Conservation (phyloP, 495 filamentous ascomycete species). For the Penicillium antarcticum region DNA sequence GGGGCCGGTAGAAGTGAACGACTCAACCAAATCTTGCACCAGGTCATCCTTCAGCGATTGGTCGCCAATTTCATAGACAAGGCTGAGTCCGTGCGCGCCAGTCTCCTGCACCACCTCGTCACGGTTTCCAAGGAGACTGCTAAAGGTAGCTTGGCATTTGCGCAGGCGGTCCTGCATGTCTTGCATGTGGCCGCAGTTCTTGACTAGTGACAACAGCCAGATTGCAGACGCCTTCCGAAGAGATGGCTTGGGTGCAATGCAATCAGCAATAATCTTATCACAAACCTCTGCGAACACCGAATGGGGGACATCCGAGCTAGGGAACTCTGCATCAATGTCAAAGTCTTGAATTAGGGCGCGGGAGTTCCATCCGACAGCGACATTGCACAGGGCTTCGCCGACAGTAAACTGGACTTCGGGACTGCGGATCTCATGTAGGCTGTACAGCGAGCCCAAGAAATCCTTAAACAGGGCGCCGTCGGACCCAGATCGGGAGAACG, state of each 20-base stretch:
- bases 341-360: slow-evolving; percentile 56
- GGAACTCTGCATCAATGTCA: slow-evolving; percentile 54
- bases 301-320: slow-evolving; percentile 40
- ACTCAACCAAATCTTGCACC: slow-evolving; percentile 78
- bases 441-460: slow-evolving; percentile 62
- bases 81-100: slow-evolving; percentile 80
- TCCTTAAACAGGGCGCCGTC: slow-evolving; percentile 26
- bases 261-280: slow-evolving; percentile 68
- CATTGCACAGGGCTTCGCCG: slow-evolving; percentile 77
- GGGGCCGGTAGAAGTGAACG: slow-evolving; percentile 74
- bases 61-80: slow-evolving; percentile 91
- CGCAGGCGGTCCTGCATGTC: slow-evolving; percentile 69
- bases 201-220: slow-evolving; percentile 89
- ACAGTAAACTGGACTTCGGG: slow-evolving; percentile 84
- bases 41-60: slow-evolving; percentile 74
- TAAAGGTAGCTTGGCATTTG: slow-evolving; percentile 82
- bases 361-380: slow-evolving; percentile 76
- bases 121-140: slow-evolving; percentile 77
- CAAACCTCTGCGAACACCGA: slow-evolving; percentile 52
- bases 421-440: slow-evolving; percentile 75
- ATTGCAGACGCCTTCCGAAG: slow-evolving; percentile 86
- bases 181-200: slow-evolving; percentile 75
- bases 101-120: slow-evolving; percentile 95
- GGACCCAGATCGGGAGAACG: slow-evolving; percentile 38
- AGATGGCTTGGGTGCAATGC: slow-evolving; percentile 78